A percentile compares a stretch with the other conserved stretches of the same genome.
These are phyloP conservation scores for Dictyostelium brefeldianum DNA, from an alignment of 78 protist species.

Conservation along the genomic window DNA sequence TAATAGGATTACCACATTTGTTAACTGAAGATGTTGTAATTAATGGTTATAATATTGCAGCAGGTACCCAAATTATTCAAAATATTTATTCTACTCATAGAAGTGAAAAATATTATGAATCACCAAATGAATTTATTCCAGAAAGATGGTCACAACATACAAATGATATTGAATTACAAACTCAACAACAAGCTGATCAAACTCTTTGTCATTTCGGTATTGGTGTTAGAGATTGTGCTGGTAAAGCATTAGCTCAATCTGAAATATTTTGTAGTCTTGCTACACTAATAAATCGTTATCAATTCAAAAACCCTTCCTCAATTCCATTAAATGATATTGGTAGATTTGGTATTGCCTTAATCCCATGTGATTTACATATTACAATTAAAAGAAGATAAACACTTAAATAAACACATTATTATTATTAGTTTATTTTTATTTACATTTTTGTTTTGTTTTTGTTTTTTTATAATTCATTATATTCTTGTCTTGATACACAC, in stretches of 20 bases:
- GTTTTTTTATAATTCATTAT: neutral
- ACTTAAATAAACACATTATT: neutral
- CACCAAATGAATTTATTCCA: constrained; percentile 23
- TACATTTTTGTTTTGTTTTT: neutral
- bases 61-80: constrained; percentile 19
- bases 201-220: neutral
- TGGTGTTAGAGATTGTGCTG: constrained; percentile 40
- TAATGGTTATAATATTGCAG: constrained; percentile 17
- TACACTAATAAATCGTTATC: neutral
- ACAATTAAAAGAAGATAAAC: too few species aligned
- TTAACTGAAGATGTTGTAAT: neutral
- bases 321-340: neutral
- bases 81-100: constrained; percentile 14
- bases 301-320: neutral
- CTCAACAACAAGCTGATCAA: neutral
- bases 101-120: neutral
- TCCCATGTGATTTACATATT: too few species aligned
- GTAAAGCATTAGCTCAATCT: neutral
- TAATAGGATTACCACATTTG: constrained; percentile 22
- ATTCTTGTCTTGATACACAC: neutral
- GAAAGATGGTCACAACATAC: constrained; percentile 10
- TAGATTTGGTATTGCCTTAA: neutral
- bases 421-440: neutral
- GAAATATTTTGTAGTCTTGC: neutral
- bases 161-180: neutral